Percentiles rank a stretch among this genome's conserved stretches.
These are phyloP conservation scores for Suillus weaverae DNA, from an alignment of 768 basidiomycete species.

Conservation along the genomic window DNA sequence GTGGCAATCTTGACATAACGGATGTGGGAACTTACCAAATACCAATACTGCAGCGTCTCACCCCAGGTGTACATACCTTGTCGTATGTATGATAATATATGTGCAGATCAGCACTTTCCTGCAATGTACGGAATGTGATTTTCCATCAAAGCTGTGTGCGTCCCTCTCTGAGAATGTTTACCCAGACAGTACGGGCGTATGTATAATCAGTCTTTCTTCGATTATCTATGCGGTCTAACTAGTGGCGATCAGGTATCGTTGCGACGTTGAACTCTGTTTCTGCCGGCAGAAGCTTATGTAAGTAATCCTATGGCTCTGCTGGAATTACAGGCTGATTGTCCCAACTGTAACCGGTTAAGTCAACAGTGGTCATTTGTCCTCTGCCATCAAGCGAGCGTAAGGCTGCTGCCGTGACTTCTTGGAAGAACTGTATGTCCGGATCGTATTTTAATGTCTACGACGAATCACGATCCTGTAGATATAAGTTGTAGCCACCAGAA, in stretches of 20 bases:
- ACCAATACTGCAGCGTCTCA: not conserved
- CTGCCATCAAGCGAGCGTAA: not conserved
- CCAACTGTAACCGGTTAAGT: not conserved
- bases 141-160: not conserved
- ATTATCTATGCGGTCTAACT: not conserved
- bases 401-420: not conserved
- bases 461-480: conserved; percentile 25
- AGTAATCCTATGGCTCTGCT: not conserved
- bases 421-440: not conserved
- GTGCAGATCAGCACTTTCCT: not conserved
- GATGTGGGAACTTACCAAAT: not conserved
- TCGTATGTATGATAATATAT: not conserved
- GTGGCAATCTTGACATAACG: not conserved
- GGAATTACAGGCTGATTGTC: not conserved
- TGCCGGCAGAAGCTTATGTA: not conserved
- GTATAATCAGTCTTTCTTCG: not conserved
- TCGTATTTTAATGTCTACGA: not conserved
- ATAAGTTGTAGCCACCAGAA: conserved; percentile 39
- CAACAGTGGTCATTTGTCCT: not conserved
- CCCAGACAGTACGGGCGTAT: not conserved
- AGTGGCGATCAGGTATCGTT: not conserved
- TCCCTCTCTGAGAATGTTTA: not conserved
- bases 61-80: not conserved
- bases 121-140: not conserved
- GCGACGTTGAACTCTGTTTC: not conserved